Conservation (phyloP, 2,329 filamentous ascomycete genomes). For the Penicillium crustosum region DNA sequence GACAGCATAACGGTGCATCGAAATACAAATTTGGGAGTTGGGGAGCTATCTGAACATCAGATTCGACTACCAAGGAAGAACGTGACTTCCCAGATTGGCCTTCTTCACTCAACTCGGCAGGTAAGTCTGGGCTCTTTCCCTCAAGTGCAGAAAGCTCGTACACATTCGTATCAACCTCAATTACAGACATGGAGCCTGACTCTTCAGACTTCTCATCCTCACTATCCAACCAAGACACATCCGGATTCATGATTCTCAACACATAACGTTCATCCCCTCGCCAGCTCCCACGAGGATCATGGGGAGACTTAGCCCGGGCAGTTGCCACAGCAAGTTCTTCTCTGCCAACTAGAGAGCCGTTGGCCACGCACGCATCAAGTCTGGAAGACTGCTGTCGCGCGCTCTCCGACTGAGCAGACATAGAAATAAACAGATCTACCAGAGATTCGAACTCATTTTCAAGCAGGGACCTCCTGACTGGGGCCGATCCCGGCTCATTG, state of each 20-base stretch:
- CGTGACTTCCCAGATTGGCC: neutral
- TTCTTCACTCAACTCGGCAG: neutral
- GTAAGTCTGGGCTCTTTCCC: neutral
- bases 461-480: neutral
- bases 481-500: neutral
- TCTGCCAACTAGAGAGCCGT: neutral
- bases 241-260: neutral
- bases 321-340: neutral
- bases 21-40: neutral
- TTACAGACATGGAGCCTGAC: neutral
- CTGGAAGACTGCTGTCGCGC: neutral
- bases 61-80: neutral
- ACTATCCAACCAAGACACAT: neutral
- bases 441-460: neutral
- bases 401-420: too few species aligned
- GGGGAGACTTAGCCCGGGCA: neutral
- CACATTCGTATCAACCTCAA: neutral
- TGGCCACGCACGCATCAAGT: neutral
- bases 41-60: neutral
- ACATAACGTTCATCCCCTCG: neutral
- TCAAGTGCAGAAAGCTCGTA: neutral
- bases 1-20: neutral
- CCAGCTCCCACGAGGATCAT: neutral
- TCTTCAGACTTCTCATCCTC: neutral
- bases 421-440: neutral